Conservation (phyloP, 78 protist species). For the Emiliania huxleyi region DNA sequence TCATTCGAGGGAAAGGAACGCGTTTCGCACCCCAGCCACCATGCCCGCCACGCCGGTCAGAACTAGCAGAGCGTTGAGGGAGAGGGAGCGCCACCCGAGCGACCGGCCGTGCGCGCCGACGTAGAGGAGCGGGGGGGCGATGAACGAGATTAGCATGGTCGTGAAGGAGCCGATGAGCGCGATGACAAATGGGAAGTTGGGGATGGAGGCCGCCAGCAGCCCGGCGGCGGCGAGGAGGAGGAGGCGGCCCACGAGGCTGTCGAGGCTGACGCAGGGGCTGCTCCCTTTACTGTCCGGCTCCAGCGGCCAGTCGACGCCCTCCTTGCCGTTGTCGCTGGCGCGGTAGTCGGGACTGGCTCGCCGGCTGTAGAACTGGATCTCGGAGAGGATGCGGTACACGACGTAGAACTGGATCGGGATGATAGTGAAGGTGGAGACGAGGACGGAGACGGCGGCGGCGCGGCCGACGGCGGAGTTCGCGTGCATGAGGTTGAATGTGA, state of each 20-base stretch:
- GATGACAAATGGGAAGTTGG: not conserved
- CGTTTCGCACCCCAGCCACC: no score
- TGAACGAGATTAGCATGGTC: not conserved
- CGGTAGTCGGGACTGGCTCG: no score
- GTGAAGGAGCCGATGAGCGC: not conserved
- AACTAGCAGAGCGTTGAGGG: no score
- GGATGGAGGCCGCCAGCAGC: not conserved
- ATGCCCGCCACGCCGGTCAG: not conserved
- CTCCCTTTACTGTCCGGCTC: no score
- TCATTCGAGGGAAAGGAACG: no score
- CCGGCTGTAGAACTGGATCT: no score
- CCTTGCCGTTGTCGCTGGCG: no score
- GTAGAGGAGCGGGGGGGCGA: not conserved
- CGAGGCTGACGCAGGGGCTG: no score
- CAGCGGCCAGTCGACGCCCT: no score
- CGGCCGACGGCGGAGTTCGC: not conserved
- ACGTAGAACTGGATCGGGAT: no score
- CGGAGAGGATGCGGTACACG: no score
- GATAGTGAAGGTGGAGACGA: not conserved
- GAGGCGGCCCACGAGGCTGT: not conserved
- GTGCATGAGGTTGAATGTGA: not conserved
- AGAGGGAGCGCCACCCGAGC: no score
- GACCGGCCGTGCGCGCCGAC: not conserved
- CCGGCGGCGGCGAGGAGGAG: not conserved
- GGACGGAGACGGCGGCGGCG: not conserved